Percentiles rank a stretch among this genome's conserved stretches.
phyloP scores from a whole-genome alignment of 2,329 filamentous ascomycete species.

The Trichoderma koningii region DNA sequence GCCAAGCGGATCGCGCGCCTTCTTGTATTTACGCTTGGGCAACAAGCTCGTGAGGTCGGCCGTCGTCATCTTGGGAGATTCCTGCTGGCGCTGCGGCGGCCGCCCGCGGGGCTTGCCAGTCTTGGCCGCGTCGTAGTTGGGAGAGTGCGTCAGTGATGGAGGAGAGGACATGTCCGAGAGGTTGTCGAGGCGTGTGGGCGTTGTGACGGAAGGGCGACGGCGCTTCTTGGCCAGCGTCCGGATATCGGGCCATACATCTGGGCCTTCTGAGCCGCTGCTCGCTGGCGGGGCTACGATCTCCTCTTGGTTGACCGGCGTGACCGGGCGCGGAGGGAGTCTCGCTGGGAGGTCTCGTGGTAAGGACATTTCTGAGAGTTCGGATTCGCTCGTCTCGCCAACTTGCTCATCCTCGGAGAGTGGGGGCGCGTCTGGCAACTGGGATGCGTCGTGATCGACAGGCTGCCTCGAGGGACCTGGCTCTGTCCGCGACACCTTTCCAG shows the following conservation, averaged over 20 bases:
- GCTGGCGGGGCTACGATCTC: slow-evolving; percentile 57
- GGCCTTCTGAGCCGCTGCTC: slow-evolving; percentile 54
- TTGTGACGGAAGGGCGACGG: slow-evolving; percentile 42
- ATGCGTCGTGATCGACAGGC: slow-evolving; percentile 30
- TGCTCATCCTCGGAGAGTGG: slow-evolving; percentile 32
- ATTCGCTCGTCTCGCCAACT: slow-evolving; percentile 40
- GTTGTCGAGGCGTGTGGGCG: slow-evolving; percentile 44
- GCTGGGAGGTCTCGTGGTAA: slow-evolving; percentile 41
- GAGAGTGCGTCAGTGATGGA: slow-evolving; percentile 67
- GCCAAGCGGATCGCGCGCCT: slow-evolving; percentile 44
- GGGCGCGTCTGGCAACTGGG: slow-evolving; percentile 42
- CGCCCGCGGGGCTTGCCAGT: slow-evolving; percentile 38
- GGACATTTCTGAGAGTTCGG: slow-evolving; percentile 42
- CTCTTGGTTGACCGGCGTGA: slow-evolving; percentile 51
- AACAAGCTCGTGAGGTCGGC: slow-evolving; percentile 57
- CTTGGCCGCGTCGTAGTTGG: slow-evolving; percentile 50
- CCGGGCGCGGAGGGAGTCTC: slow-evolving; percentile 36
- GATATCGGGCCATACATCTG: slow-evolving; percentile 55
- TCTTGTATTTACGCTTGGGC: slow-evolving; percentile 53
- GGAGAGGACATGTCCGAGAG: slow-evolving; percentile 63
- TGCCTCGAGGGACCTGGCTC: slow-evolving; percentile 33
- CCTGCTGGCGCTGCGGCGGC: slow-evolving; percentile 37
- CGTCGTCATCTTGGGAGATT: slow-evolving; percentile 52
- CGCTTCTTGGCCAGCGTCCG: slow-evolving; percentile 53
- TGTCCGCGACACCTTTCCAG: slow-evolving; percentile 41